Evolutionary conservation across 2,329 filamentous ascomycete genomes (phyloP).

Genomic region (Gnomoniopsis sp.): DNA sequence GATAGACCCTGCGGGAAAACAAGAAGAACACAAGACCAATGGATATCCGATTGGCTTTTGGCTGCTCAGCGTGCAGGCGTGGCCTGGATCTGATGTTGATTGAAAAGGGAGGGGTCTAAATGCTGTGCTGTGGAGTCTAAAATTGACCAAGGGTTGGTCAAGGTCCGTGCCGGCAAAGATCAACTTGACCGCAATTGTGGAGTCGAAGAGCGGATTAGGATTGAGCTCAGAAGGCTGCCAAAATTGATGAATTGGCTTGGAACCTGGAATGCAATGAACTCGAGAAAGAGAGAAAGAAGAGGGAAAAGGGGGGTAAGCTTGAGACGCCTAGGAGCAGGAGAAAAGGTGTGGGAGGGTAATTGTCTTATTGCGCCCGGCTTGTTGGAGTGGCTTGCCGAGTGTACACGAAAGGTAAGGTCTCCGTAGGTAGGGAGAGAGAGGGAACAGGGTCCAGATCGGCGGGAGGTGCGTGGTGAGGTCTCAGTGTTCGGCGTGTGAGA

Average conservation of each 20-base stretch:
- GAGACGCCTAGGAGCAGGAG: neutral
- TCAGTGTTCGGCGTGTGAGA: slow-evolving; percentile 9
- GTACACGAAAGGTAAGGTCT: neutral
- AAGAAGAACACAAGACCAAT: slow-evolving; percentile 6
- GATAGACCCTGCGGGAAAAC: neutral
- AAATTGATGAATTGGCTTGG: neutral
- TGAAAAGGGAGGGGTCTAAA: slow-evolving; percentile 6
- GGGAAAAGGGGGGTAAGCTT: neutral
- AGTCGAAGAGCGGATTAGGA: slow-evolving; percentile 4
- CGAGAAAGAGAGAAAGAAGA: neutral
- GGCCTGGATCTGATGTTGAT: slow-evolving; percentile 5
- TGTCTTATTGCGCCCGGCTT: slow-evolving; percentile 17
- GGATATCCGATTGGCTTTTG: slow-evolving; percentile 9
- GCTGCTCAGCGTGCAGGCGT: slow-evolving; percentile 13
- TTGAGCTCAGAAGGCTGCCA: neutral
- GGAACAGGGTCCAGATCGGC: slow-evolving; percentile 12
- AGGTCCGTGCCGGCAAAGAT: slow-evolving; percentile 8
- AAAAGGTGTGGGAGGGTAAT: slow-evolving; percentile 13
- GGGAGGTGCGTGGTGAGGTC: slow-evolving; percentile 16
- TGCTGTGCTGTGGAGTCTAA: slow-evolving; percentile 11
- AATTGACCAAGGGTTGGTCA: slow-evolving; percentile 5
- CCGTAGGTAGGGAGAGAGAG: neutral
- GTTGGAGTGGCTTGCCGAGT: slow-evolving; percentile 15
- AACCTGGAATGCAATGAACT: neutral
- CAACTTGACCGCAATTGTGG: slow-evolving; percentile 15